A percentile compares a stretch with the other conserved stretches of the same genome.
These are phyloP conservation scores for Arachis monticola DNA, from an alignment of 331 rosid genomes.

Conservation along the genomic window DNA sequence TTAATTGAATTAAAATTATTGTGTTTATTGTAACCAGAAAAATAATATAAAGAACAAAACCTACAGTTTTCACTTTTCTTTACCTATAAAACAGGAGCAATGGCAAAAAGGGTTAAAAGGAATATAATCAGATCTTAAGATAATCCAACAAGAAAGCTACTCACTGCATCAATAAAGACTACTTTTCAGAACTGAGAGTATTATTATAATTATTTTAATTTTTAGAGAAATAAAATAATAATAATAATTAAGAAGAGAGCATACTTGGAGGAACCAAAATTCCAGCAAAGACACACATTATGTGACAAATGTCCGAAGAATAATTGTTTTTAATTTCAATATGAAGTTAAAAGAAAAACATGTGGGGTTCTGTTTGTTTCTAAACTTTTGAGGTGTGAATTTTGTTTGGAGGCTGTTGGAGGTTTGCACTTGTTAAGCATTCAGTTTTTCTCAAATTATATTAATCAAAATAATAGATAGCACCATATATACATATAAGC, in stretches of 20 bases:
- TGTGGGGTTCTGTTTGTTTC: conserved; percentile 65
- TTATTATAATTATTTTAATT: too few relatives aligned
- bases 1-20: background rate
- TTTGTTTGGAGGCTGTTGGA: conserved; percentile 84
- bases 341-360: conserved; percentile 50
- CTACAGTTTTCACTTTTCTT: background rate
- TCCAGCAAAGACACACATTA: conserved; percentile 54
- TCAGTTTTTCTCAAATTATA: conserved; percentile 37
- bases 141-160: conserved; percentile 47
- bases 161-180: conserved; percentile 41
- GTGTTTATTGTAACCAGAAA: conserved; percentile 7
- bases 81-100: conserved; percentile 34
- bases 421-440: conserved; percentile 48
- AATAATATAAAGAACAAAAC: background rate
- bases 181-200: conserved; percentile 36
- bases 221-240: too few relatives aligned
- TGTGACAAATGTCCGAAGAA: conserved; percentile 54
- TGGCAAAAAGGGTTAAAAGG: background rate
- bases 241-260: conserved; percentile 33
- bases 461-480: conserved; percentile 40
- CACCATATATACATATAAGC: conserved; percentile 33
- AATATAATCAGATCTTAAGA: conserved; percentile 10
- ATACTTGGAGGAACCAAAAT: conserved; percentile 46
- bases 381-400: conserved; percentile 75
- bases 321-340: conserved; percentile 29